phyloP scores from a whole-genome alignment of 2,329 filamentous ascomycete genomes.

The Aureobasidium mangrovei region DNA sequence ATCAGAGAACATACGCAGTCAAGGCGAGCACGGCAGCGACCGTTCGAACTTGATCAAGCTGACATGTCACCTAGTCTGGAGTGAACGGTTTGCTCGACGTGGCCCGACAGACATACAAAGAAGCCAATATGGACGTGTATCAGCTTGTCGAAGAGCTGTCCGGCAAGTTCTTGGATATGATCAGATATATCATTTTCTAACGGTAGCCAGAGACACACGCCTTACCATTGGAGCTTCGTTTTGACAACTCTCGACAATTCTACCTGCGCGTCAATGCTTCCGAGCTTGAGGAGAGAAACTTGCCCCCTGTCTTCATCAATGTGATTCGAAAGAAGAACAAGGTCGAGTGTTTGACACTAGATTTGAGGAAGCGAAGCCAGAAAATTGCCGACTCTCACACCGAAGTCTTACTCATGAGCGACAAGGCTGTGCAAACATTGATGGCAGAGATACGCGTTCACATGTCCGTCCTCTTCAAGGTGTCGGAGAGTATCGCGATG shows the following conservation, averaged over 20 bases:
- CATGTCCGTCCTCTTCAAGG: slow-evolving; percentile 66
- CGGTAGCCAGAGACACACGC: slow-evolving; percentile 39
- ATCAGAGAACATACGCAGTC: slow-evolving; percentile 84
- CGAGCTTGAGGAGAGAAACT: slow-evolving; percentile 55
- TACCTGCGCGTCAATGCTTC: slow-evolving; percentile 58
- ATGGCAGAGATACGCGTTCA: slow-evolving; percentile 63
- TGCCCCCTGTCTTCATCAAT: slow-evolving; percentile 68
- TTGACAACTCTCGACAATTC: slow-evolving; percentile 68
- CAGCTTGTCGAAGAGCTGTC: slow-evolving; percentile 60
- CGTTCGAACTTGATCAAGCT: background rate
- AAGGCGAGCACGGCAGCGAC: slow-evolving; percentile 38
- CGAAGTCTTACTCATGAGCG: slow-evolving; percentile 73
- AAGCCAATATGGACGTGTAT: slow-evolving; percentile 70
- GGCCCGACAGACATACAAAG: slow-evolving; percentile 80
- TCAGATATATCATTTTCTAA: background rate
- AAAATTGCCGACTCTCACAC: slow-evolving; percentile 72
- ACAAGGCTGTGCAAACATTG: slow-evolving; percentile 63
- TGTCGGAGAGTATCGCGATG: slow-evolving; percentile 78
- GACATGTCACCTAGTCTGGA: slow-evolving; percentile 47
- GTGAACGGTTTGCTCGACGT: slow-evolving; percentile 83
- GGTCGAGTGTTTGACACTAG: slow-evolving; percentile 80
- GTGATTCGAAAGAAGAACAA: slow-evolving; percentile 60
- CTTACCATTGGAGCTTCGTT: slow-evolving; percentile 60
- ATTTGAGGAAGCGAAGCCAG: slow-evolving; percentile 67
- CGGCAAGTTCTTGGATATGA: slow-evolving; percentile 37